Conservation (phyloP, 768 basidiomycete species). For the Boletus coccyginus region DNA sequence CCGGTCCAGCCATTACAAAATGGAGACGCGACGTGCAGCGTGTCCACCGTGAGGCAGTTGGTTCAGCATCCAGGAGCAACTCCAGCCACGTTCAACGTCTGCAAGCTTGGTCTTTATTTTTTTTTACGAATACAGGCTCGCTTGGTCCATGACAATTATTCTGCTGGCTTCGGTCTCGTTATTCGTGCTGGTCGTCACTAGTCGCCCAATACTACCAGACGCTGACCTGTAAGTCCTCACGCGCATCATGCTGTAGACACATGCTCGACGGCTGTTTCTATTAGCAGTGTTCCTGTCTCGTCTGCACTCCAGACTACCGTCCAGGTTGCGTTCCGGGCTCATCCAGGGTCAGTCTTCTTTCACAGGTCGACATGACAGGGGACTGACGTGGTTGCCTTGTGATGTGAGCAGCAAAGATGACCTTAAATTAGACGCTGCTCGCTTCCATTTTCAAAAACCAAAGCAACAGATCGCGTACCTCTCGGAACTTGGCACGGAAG, state of each 20-base stretch:
- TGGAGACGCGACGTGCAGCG: conserved; percentile 20
- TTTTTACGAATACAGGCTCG: neutral
- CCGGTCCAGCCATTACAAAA: conserved; percentile 13
- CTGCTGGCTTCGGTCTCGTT: conserved; percentile 39
- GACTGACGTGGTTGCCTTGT: conserved; percentile 11
- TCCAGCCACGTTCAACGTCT: conserved; percentile 6
- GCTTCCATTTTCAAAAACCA: conserved; percentile 30
- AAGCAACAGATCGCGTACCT: conserved; percentile 32
- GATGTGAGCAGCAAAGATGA: conserved; percentile 18
- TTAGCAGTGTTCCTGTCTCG: conserved; percentile 6
- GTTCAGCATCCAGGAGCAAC: conserved; percentile 9
- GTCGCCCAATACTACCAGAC: conserved; percentile 36
- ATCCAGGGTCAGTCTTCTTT: conserved; percentile 35
- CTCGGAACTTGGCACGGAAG: conserved; percentile 26
- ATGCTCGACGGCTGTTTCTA: conserved; percentile 13
- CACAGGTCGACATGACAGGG: neutral
- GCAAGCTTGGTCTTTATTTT: neutral
- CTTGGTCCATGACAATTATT: conserved; percentile 34
- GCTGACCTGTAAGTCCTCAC: conserved; percentile 29
- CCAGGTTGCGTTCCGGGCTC: conserved; percentile 37
- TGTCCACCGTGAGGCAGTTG: conserved; percentile 24
- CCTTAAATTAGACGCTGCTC: conserved; percentile 20
- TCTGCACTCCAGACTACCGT: conserved; percentile 30
- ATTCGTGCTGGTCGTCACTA: conserved; percentile 43
- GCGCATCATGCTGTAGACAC: conserved; percentile 7